Percentiles rank a stretch among this genome's conserved stretches.
Evolutionary conservation across 805 yeast genomes (phyloP).

Genomic region (Metschnikowia cerradonensis): DNA sequence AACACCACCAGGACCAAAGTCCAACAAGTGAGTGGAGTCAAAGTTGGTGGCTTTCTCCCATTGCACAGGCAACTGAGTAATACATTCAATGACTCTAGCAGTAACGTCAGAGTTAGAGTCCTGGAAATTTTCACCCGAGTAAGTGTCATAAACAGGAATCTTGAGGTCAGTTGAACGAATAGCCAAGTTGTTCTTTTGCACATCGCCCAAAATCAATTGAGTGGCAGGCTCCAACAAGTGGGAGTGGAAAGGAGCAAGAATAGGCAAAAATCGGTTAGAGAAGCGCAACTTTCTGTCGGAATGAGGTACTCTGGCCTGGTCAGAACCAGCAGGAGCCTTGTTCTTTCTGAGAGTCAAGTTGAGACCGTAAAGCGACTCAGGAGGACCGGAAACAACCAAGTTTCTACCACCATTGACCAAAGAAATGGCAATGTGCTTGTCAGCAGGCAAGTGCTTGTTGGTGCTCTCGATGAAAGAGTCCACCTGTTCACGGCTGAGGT

Average conservation of each 20-base stretch:
- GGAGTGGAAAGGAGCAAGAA: conserved; percentile 95
- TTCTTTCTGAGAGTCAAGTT: conserved; percentile 88
- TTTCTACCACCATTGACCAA: conserved; percentile 94
- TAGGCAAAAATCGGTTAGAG: conserved; percentile 90
- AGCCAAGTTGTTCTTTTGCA: conserved; percentile 48
- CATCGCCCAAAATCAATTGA: conserved; percentile 60
- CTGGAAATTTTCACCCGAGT: conserved; percentile 75
- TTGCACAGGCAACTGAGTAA: conserved; percentile 83
- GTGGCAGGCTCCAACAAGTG: conserved; percentile 75
- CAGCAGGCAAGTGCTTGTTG: conserved; percentile 87
- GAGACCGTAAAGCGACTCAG: conserved; percentile 94
- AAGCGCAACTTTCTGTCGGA: conserved; percentile 92
- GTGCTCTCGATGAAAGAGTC: conserved; percentile 77
- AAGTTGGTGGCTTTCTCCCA: conserved; percentile 91
- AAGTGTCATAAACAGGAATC: conserved; percentile 91
- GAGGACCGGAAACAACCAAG: conserved; percentile 95
- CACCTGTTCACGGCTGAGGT: conserved; percentile 75
- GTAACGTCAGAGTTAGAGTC: conserved; percentile 42
- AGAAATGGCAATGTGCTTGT: conserved; percentile 86
- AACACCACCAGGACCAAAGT: conserved; percentile 98
- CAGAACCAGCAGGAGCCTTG: conserved; percentile 90
- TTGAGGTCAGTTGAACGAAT: conserved; percentile 53
- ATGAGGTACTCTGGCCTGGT: conserved; percentile 91
- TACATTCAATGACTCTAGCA: conserved; percentile 71
- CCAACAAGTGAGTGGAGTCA: conserved; percentile 81